Base-by-base conservation (phyloP, 2,329 filamentous ascomycete species). In the Scytalidium sp. region DNA sequence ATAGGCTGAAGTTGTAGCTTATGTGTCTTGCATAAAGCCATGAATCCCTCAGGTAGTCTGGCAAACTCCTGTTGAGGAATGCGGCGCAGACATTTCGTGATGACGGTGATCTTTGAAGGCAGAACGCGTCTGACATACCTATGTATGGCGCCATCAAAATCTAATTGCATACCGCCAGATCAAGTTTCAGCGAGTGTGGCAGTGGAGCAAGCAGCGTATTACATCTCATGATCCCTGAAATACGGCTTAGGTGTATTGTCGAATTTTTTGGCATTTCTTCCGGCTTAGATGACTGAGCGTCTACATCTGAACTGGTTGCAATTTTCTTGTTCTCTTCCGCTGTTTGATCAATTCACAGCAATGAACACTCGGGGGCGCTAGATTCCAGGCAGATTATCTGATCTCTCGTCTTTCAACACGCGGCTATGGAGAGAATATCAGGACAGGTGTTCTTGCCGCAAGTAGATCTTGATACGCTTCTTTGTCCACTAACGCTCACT, bases 1-100 rank as follows among this genome's bases (percentile, higher is more conserved):
- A 60, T 60, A 58, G 60, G 64, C 59, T 65, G 75, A 78, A 81
- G 82, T 86, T 64, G 82, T n/a, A 86, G 81, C 72, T 65, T 68
- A 73, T 78, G 73, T 68, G 75, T 78, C 75, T 70, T 71, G 74
- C 73, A 66, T 60, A 66, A 68, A 65, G 63, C 36, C 68, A 67
- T 63, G 65, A 67, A 67, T 60, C 63, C 64, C 66, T 62, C 58
- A 58, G 69, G 68, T 68, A 66, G 75, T 75, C 76, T 80, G 76
- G 75, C 76, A 79, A 80, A 77, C 78, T 71, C 65, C 62, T 50
- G 45, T 55, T 56, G 46, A 56, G 59, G 63, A 63, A 60, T 56
- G 57, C 60, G 58, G 63, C 58, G 65, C 64, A 67, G 64, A 64
- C 60, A 55, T 36, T 8, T 15, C 51, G 50, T 47, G 56, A 60